Evolutionary conservation across 768 basidiomycete species (phyloP), one percentile per base, ranked within the genome.

Genomic region (Macrolepiota albuminosa): DNA sequence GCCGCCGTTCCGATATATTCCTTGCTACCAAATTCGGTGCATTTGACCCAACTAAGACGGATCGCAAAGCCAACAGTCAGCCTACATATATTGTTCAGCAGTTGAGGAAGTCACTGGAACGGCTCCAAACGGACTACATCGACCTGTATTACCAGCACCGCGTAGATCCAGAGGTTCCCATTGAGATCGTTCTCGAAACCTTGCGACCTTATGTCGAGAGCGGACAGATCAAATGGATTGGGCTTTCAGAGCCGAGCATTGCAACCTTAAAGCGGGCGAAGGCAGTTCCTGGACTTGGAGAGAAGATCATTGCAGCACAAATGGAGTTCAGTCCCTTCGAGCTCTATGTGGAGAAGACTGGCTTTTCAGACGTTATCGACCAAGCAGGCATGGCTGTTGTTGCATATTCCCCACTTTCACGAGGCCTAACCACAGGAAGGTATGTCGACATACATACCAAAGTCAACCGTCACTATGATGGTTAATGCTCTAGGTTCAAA

Each of bases 1-100:
- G 82, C 8, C 81, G 81, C 55, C 72, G 82, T 31, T 63, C 72
- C 21, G 72, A 82, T 37, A 83, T 86, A 33, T 88, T 87, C 71
- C 75, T 88, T 21, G 84, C 85, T 2, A 86, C 85, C 21, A 88
- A 88, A 61, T 71, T 68, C 10, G 49, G 50, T 7, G 49, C 46
- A 39, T 11, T 43, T 37, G 68, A 62, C 21, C 33, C 34, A 16
- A 50, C 53, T 31, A 31, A 54, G 63, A 58, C 56, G 73, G 31
- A 24, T n/a, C 77, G 5, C 0, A 71, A 78, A 56, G 31, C 53
- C 9, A 62, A 54, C 47, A 58, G 61, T 48, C 55, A 62, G 18
- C 61, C 61, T 16, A n/a, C 2, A 14, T 79, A 81, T 57, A 75
- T 78, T 11, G 71, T 69, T 5, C 63, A 73, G 48, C 68, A 73